Evolutionary conservation across 2,329 filamentous ascomycete species (phyloP).

Genomic region (Corynespora cassiicola): DNA sequence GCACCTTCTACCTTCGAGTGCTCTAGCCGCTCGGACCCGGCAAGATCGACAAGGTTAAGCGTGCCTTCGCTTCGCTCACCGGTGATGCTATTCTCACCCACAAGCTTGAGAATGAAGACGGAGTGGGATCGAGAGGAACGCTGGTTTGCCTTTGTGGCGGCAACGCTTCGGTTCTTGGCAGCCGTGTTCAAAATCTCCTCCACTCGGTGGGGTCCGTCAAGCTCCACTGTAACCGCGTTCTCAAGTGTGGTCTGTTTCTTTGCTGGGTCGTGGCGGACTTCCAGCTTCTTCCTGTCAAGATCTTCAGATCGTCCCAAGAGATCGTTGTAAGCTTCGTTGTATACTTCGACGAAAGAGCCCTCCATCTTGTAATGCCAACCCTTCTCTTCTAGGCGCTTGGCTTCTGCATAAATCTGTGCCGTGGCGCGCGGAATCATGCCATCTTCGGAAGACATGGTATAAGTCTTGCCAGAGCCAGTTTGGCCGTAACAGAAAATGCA

Average conservation of each 20-base stretch:
- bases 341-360: constrained; percentile 95
- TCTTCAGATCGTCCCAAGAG: constrained; percentile 75
- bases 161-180: constrained; percentile 85
- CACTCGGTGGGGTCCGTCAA: constrained; percentile 82
- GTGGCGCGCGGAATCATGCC: constrained; percentile 97
- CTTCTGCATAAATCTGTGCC: constrained; percentile 90
- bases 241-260: constrained; percentile 83
- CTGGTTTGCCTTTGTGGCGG: constrained; percentile 97
- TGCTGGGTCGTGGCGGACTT: constrained; percentile 84
- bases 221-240: constrained; percentile 76
- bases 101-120: constrained; percentile 84
- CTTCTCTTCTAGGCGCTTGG: constrained; percentile 82
- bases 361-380: constrained; percentile 96
- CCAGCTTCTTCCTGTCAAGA: constrained; percentile 81
- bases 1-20: constrained; percentile 87
- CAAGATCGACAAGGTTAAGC: constrained; percentile 93
- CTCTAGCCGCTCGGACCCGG: constrained; percentile 89
- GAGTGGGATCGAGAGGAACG: constrained; percentile 93
- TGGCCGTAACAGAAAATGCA: constrained; percentile 99
- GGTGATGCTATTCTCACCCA: constrained; percentile 73
- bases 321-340: constrained; percentile 97
- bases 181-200: constrained; percentile 81
- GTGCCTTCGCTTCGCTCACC: constrained; percentile 89
- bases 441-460: constrained; percentile 93
- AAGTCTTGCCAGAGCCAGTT: constrained; percentile 95